These are phyloP conservation scores for Elongisporangium anandrum DNA, from an alignment of 352 stramenopile genomes.

Conservation along the genomic window DNA sequence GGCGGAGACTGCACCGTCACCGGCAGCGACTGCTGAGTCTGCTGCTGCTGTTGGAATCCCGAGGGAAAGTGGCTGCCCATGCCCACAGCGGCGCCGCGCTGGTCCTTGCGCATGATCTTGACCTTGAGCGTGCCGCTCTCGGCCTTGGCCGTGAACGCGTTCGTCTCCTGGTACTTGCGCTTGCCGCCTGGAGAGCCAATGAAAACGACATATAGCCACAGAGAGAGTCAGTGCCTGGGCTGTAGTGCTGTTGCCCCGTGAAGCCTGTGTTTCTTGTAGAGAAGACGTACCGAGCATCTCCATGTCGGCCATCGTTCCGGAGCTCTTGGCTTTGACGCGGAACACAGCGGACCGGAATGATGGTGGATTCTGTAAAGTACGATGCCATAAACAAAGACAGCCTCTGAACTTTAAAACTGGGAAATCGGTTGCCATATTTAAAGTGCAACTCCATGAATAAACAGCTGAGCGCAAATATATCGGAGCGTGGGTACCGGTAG, in stretches of 20 bases:
- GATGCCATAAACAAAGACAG: neutral
- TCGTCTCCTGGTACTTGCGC: conserved; percentile 66
- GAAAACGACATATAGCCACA: neutral
- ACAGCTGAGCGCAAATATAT: conserved; percentile 12
- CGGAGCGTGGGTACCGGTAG: conserved; percentile 17
- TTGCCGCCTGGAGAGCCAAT: conserved; percentile 27
- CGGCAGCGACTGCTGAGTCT: conserved; percentile 2
- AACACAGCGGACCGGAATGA: neutral
- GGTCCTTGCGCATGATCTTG: conserved; percentile 71
- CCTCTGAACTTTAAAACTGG: neutral
- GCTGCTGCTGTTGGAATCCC: neutral
- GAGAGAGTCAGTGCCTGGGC: neutral
- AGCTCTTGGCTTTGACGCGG: neutral
- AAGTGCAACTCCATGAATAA: too few relatives aligned
- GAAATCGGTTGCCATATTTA: too few relatives aligned
- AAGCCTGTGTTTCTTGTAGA: neutral
- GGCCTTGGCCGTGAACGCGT: conserved; percentile 66
- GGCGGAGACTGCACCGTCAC: conserved; percentile 36
- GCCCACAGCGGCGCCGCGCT: conserved; percentile 2
- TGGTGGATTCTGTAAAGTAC: neutral
- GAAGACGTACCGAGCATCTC: neutral
- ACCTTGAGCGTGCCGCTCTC: conserved; percentile 73
- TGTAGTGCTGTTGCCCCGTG: neutral
- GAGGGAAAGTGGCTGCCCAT: neutral
- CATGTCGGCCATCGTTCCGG: neutral